Evolutionary conservation across 768 basidiomycete species (phyloP).

Genomic region (Boletales sp.): DNA sequence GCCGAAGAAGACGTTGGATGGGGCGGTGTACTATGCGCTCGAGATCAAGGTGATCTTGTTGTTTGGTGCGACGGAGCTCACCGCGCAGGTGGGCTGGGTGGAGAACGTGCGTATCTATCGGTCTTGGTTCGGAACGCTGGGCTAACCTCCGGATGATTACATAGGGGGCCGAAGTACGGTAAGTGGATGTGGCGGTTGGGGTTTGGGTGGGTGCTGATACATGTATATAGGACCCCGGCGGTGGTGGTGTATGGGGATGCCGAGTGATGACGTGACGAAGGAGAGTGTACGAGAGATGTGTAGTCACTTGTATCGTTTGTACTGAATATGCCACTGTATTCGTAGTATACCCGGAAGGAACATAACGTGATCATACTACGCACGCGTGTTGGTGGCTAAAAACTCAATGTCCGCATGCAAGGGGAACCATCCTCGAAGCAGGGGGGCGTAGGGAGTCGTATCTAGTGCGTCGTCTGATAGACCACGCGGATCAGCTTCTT

Average conservation of each 20-base stretch:
- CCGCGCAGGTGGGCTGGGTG: conserved; percentile 49
- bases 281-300: too few species aligned
- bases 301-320: too few species aligned
- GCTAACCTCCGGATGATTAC: not conserved
- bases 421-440: too few species aligned
- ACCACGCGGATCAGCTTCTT: too few species aligned
- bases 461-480: too few species aligned
- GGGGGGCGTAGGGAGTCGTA: too few species aligned
- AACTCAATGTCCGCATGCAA: too few species aligned
- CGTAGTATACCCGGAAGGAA: too few species aligned
- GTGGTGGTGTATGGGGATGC: conserved; percentile 29
- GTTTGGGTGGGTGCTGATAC: not conserved
- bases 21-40: conserved; percentile 22
- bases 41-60: conserved; percentile 39
- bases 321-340: too few species aligned
- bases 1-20: conserved; percentile 18
- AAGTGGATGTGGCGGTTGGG: not conserved
- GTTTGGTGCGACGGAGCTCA: conserved; percentile 53
- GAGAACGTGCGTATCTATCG: conserved; percentile 38
- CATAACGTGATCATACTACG: too few species aligned
- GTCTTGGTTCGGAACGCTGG: not conserved
- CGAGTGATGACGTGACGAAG: not conserved
- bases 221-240: conserved; percentile 23
- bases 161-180: conserved; percentile 38
- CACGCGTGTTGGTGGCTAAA: too few species aligned